phyloP scores from a whole-genome alignment of 2,329 filamentous ascomycete species.

The Diaporthe sp. region DNA sequence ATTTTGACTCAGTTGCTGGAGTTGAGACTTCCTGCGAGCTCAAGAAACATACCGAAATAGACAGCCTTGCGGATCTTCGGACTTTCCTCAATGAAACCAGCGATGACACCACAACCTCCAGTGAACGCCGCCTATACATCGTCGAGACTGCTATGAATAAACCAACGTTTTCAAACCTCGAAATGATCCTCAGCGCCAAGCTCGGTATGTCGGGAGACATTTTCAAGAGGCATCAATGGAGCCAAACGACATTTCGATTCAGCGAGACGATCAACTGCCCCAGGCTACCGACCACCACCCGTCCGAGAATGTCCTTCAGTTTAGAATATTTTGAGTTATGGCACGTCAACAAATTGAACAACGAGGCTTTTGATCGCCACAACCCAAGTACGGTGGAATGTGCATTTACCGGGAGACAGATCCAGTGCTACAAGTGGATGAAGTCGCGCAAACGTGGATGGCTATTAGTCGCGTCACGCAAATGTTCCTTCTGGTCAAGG shows the following conservation, averaged over 20 bases:
- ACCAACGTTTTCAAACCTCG: background rate
- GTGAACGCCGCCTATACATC: background rate
- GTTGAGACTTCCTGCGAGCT: background rate
- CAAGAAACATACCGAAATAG: background rate
- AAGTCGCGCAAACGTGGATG: slow-evolving; percentile 5
- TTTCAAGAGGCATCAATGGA: slow-evolving; percentile 30
- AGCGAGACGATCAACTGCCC: slow-evolving; percentile 35
- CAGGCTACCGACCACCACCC: slow-evolving; percentile 5
- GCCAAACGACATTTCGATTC: slow-evolving; percentile 36
- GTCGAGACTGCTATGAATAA: background rate
- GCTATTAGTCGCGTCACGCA: slow-evolving; percentile 29
- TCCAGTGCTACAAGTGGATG: slow-evolving; percentile 32
- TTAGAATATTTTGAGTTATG: slow-evolving; percentile 35
- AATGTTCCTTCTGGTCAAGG: slow-evolving; percentile 33
- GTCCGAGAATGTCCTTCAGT: background rate
- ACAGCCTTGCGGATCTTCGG: background rate
- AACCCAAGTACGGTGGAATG: background rate
- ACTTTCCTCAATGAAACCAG: background rate
- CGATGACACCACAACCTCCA: background rate
- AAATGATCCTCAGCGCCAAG: background rate
- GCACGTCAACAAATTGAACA: background rate
- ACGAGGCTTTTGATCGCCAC: background rate
- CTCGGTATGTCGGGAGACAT: background rate
- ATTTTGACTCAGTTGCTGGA: background rate
- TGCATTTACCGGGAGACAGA: slow-evolving; percentile 18